Evolutionary conservation across 2,329 filamentous ascomycete genomes (phyloP).

Genomic region (Penicillium janthinellum): DNA sequence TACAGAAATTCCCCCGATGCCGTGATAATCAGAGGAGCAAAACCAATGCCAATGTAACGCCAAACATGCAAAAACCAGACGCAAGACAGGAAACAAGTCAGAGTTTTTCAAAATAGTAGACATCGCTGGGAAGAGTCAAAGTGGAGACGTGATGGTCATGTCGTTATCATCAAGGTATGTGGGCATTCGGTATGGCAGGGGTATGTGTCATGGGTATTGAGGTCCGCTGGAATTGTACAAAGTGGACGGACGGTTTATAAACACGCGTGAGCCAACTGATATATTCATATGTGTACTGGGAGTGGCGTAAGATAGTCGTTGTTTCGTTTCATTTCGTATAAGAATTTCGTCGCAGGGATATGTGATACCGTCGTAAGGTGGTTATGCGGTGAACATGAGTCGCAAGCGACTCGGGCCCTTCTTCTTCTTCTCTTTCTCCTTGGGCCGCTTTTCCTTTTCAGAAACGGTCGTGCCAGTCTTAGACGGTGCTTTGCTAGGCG

Average conservation of each 20-base stretch:
- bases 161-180: background rate
- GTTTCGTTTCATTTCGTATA: background rate
- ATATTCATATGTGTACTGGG: no score
- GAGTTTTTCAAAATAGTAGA: background rate
- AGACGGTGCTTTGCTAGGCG: conserved; percentile 21
- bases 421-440: conserved; percentile 37
- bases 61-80: background rate
- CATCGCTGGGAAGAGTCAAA: background rate
- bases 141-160: background rate
- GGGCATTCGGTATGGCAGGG: background rate
- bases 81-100: background rate
- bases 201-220: background rate
- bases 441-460: conserved; percentile 31
- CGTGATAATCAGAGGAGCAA: background rate
- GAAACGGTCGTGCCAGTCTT: conserved; percentile 27
- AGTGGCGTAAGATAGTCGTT: background rate
- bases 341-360: background rate
- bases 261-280: background rate
- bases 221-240: background rate
- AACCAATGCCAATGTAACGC: background rate
- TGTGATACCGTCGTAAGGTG: background rate
- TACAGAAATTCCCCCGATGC: background rate
- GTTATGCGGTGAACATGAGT: conserved; percentile 38
- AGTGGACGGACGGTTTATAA: background rate
- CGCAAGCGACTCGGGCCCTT: conserved; percentile 44